Evolutionary conservation across 768 basidiomycete genomes (phyloP).

Genomic region (Suillus decipiens): DNA sequence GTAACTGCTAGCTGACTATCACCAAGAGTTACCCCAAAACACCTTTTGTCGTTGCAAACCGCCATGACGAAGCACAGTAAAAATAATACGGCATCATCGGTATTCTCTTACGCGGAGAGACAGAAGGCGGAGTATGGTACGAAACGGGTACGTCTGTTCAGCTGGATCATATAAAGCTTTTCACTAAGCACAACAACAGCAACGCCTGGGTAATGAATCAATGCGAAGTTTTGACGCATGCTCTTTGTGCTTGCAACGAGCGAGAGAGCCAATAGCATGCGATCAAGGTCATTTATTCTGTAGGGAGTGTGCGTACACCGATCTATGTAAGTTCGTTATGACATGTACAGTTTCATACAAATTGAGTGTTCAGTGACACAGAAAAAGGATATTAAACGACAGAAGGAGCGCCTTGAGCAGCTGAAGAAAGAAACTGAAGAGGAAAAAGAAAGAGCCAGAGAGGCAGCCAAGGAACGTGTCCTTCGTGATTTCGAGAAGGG

Average conservation of each 20-base stretch:
- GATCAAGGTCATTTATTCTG: conserved; percentile 90
- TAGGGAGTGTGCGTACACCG: conserved; percentile 90
- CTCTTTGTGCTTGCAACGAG: conserved; percentile 81
- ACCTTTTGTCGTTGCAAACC: neutral
- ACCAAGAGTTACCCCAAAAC: too few species aligned
- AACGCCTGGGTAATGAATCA: conserved; percentile 75
- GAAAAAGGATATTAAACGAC: conserved; percentile 91
- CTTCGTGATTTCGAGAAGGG: conserved; percentile 87
- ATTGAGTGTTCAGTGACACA: conserved; percentile 63
- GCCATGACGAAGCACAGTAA: conserved; percentile 88
- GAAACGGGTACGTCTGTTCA: conserved; percentile 53
- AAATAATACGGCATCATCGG: conserved; percentile 87
- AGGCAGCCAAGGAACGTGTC: conserved; percentile 85
- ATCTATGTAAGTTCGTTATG: conserved; percentile 61
- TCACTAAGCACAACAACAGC: conserved; percentile 21
- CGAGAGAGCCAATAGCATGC: conserved; percentile 84
- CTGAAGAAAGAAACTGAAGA: conserved; percentile 80
- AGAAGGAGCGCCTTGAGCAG: conserved; percentile 75
- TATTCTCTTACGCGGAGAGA: conserved; percentile 89
- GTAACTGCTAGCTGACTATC: too few species aligned
- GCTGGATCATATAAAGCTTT: neutral
- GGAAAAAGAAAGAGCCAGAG: conserved; percentile 67
- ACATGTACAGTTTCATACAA: conserved; percentile 15
- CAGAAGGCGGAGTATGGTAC: conserved; percentile 82
- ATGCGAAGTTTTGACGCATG: conserved; percentile 94